phyloP scores from a whole-genome alignment of 345 rosid genomes.

The Brassica carinata region DNA sequence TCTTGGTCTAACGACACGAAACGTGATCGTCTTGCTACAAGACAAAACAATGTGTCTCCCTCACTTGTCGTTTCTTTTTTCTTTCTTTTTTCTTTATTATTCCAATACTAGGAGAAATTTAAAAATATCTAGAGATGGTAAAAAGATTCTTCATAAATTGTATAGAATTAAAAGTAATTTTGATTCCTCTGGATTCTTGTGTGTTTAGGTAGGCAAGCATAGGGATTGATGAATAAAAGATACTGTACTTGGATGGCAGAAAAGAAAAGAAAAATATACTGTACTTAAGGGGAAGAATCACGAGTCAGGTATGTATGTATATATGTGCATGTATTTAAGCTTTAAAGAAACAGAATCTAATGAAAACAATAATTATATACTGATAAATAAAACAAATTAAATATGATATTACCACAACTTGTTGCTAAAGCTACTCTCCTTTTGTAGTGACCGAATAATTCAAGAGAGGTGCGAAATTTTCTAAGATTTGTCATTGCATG shows the following conservation, averaged over 20 bases:
- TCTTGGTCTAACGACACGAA: constrained; percentile 37
- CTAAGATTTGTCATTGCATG: neutral
- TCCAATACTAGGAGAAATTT: neutral
- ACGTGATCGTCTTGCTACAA: constrained; percentile 23
- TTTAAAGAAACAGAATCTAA: neutral
- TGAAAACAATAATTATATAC: neutral
- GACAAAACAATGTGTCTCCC: constrained; percentile 27
- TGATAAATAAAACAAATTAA: neutral
- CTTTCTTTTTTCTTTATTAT: neutral
- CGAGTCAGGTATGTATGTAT: constrained; percentile 19
- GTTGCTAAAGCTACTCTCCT: constrained; percentile 18
- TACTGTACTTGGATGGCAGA: constrained; percentile 11
- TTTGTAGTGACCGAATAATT: neutral
- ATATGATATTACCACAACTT: neutral
- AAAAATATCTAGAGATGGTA: constrained; percentile 20
- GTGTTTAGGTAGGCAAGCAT: constrained; percentile 17
- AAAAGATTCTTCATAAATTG: neutral
- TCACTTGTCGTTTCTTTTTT: constrained; percentile 3
- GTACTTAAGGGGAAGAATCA: constrained; percentile 3
- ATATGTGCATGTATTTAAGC: neutral
- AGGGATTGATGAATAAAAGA: constrained; percentile 31
- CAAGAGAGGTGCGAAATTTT: neutral
- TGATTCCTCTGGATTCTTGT: constrained; percentile 32
- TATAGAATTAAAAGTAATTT: neutral
- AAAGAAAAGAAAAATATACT: constrained; percentile 5